Conservation (phyloP, 2,329 filamentous ascomycete species). For the Metarhizium rileyi region DNA sequence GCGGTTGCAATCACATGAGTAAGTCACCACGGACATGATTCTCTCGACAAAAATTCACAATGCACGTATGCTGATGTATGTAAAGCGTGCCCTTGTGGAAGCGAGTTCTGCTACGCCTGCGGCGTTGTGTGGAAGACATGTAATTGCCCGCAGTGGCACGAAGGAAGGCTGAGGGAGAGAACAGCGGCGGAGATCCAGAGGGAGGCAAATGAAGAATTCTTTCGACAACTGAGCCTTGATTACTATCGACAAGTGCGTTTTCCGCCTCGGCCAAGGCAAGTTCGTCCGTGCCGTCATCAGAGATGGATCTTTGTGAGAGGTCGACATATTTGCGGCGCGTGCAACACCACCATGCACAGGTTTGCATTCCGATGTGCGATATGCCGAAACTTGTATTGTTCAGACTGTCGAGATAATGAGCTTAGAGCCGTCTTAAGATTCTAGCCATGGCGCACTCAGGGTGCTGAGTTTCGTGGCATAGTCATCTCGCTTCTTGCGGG, state of each 20-base stretch:
- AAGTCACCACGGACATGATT: constrained; percentile 15
- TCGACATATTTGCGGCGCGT: background rate
- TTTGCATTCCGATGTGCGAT: constrained; percentile 37
- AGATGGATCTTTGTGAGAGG: background rate
- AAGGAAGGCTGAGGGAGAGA: constrained; percentile 12
- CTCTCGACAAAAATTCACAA: too few species aligned
- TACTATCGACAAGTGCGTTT: too few species aligned
- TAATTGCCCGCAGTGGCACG: constrained; percentile 26
- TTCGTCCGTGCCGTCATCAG: background rate
- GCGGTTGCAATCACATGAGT: constrained; percentile 51
- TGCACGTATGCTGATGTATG: too few species aligned
- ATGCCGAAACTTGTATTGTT: constrained; percentile 34
- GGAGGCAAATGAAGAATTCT: too few species aligned
- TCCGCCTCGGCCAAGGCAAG: too few species aligned
- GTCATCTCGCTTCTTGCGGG: too few species aligned
- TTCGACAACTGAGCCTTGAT: too few species aligned
- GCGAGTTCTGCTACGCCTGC: constrained; percentile 40
- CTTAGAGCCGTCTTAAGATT: too few species aligned
- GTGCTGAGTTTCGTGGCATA: too few species aligned
- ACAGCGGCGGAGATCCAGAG: too few species aligned
- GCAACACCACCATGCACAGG: constrained; percentile 15
- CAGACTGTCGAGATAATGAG: constrained; percentile 24
- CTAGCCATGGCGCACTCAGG: too few species aligned
- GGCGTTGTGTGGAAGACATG: constrained; percentile 32
- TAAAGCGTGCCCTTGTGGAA: constrained; percentile 22